Evolutionary conservation across 106 monocot species (phyloP).

Genomic region (Dioscorea dumetorum): DNA sequence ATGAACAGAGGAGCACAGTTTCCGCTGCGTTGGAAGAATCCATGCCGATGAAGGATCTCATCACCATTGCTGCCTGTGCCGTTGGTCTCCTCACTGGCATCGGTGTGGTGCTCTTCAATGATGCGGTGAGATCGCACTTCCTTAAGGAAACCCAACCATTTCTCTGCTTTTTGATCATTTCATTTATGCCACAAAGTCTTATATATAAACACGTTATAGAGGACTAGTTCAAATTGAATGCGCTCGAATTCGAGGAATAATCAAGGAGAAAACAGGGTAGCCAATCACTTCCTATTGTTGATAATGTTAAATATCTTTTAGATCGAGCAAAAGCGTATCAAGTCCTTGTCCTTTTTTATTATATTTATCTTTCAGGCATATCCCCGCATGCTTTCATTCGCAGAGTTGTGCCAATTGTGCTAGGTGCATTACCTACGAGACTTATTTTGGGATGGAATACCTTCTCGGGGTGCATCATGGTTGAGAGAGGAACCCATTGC

Average conservation of each 20-base stretch:
- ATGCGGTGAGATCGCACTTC: constrained; percentile 22
- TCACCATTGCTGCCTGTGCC: constrained; percentile 56
- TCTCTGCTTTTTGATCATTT: neutral
- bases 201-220: too few relatives aligned
- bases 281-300: too few relatives aligned
- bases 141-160: too few relatives aligned
- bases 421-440: constrained; percentile 88
- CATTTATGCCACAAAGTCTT: neutral
- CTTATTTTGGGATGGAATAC: constrained; percentile 86
- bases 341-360: too few relatives aligned
- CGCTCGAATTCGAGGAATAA: too few relatives aligned
- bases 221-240: too few relatives aligned
- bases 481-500: constrained; percentile 78
- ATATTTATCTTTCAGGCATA: too few relatives aligned
- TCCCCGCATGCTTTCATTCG: too few relatives aligned
- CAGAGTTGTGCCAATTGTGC: neutral
- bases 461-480: constrained; percentile 76
- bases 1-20: neutral
- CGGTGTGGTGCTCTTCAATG: constrained; percentile 74
- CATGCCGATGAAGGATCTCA: constrained; percentile 28
- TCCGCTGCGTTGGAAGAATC: constrained; percentile 9
- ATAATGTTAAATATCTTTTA: too few relatives aligned
- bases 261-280: too few relatives aligned
- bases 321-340: too few relatives aligned
- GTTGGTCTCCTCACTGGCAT: constrained; percentile 87